phyloP scores from a whole-genome alignment of 2,329 filamentous ascomycete genomes.

The Leptosphaerulina australis region DNA sequence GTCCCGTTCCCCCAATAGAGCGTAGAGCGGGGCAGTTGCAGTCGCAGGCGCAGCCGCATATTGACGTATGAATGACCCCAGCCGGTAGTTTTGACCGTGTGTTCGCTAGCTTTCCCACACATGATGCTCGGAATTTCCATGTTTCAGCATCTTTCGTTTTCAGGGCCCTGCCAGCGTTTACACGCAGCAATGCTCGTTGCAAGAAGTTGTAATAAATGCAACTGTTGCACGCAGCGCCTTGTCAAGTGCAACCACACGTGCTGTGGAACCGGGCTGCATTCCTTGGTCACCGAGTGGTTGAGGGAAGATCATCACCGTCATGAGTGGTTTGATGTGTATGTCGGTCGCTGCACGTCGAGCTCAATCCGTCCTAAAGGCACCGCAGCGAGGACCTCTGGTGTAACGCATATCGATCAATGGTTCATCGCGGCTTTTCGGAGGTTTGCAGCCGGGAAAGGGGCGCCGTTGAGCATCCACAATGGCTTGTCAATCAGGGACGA shows the following conservation, averaged over 20 bases:
- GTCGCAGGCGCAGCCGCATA: slow-evolving; percentile 31
- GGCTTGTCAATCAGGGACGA: slow-evolving; percentile 23
- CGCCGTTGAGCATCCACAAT: slow-evolving; percentile 25
- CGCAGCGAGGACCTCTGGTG: slow-evolving; percentile 31
- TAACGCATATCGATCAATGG: slow-evolving; percentile 33
- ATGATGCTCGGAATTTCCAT: slow-evolving; percentile 21
- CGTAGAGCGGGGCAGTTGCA: slow-evolving; percentile 11
- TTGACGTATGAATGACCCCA: slow-evolving; percentile 35
- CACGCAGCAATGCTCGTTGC: slow-evolving; percentile 8
- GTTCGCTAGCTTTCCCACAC: slow-evolving; percentile 22
- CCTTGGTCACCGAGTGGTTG: slow-evolving; percentile 17
- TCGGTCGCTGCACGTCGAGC: slow-evolving; percentile 40
- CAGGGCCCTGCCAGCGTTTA: slow-evolving; percentile 18
- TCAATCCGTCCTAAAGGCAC: slow-evolving; percentile 34
- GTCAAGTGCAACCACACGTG: slow-evolving; percentile 31
- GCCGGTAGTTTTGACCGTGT: slow-evolving; percentile 8
- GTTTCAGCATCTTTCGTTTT: slow-evolving; percentile 30
- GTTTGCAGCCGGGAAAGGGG: slow-evolving; percentile 22
- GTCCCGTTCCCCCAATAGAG: too few species aligned
- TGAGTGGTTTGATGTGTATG: slow-evolving; percentile 28
- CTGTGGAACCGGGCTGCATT: slow-evolving; percentile 28
- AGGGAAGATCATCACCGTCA: slow-evolving; percentile 25
- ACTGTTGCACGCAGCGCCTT: slow-evolving; percentile 12
- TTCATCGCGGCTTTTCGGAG: slow-evolving; percentile 31
- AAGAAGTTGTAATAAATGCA: slow-evolving; percentile 7